Percentiles rank a stretch among this genome's conserved stretches.
Conservation (phyloP, 108 stramenopile species). For the Nitzschia sp. region DNA sequence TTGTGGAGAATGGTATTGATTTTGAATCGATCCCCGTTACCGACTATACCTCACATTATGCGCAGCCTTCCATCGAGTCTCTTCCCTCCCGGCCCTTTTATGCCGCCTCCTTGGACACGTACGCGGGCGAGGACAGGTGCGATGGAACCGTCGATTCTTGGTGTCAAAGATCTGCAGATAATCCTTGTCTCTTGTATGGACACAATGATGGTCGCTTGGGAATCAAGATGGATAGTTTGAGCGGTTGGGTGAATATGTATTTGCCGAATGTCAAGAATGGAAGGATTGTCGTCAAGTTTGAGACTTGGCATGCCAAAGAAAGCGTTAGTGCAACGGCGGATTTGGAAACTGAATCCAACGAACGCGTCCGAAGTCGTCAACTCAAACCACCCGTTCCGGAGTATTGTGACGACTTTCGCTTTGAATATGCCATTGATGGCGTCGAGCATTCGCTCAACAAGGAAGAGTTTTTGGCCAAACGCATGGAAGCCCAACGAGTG, state of each 20-base stretch:
- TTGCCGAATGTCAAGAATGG: conserved; percentile 55
- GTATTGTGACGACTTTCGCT: conserved; percentile 46
- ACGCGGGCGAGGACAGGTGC: conserved; percentile 54
- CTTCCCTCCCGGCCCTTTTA: conserved; percentile 11
- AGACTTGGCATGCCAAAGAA: conserved; percentile 30
- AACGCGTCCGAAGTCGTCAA: neutral
- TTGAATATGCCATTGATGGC: conserved; percentile 68
- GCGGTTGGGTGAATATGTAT: conserved; percentile 68
- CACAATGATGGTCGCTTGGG: conserved; percentile 69
- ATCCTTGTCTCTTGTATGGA: conserved; percentile 59
- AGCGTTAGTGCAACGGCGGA: neutral
- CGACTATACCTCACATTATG: conserved; percentile 19
- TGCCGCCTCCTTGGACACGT: conserved; percentile 14
- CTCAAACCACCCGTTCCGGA: conserved; percentile 1
- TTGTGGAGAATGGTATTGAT: conserved; percentile 44
- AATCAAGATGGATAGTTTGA: conserved; percentile 45
- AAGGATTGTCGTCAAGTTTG: conserved; percentile 51
- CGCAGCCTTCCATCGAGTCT: conserved; percentile 18
- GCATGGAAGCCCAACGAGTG: conserved; percentile 27
- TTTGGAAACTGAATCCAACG: conserved; percentile 21
- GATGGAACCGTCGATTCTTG: conserved; percentile 59
- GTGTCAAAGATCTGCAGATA: conserved; percentile 39
- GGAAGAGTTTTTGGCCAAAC: conserved; percentile 24
- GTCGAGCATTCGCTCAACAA: conserved; percentile 38
- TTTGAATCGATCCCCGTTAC: conserved; percentile 11